phyloP scores from a whole-genome alignment of 371 early-diverging fungal genomes.

The Syncephalastrum monosporum region DNA sequence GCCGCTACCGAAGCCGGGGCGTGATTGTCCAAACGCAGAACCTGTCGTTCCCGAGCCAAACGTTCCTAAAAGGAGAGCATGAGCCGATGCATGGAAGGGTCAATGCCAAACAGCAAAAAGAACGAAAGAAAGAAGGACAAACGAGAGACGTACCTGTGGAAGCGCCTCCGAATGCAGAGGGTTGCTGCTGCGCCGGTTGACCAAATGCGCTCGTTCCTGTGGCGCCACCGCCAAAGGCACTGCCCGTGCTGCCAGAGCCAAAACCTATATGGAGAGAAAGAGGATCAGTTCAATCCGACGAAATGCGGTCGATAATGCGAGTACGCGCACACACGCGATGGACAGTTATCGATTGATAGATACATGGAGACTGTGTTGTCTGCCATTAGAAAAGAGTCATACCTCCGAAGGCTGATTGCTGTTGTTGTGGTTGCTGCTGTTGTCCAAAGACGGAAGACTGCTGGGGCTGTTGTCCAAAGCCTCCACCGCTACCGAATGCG shows the following conservation, averaged over 20 bases:
- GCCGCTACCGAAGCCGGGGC: slow-evolving; percentile 47
- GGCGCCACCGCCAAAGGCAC: slow-evolving; percentile 31
- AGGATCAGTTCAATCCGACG: neutral
- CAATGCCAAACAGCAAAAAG: neutral
- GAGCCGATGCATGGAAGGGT: neutral
- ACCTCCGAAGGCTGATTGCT: slow-evolving; percentile 54
- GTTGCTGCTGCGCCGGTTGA: slow-evolving; percentile 34
- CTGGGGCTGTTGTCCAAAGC: slow-evolving; percentile 61
- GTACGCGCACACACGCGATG: neutral
- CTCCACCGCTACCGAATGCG: slow-evolving; percentile 39
- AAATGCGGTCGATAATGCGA: neutral
- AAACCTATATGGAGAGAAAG: slow-evolving; percentile 32
- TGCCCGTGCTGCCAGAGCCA: slow-evolving; percentile 40
- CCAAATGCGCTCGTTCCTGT: slow-evolving; percentile 50
- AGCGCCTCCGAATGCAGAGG: slow-evolving; percentile 38
- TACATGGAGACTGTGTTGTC: too few species aligned
- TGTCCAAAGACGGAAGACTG: slow-evolving; percentile 53
- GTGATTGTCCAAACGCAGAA: slow-evolving; percentile 51
- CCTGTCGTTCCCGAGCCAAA: slow-evolving; percentile 35
- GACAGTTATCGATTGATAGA: neutral
- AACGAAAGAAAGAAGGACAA: too few species aligned
- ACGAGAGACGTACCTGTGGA: slow-evolving; percentile 26
- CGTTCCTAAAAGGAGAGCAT: slow-evolving; percentile 17
- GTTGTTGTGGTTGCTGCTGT: slow-evolving; percentile 35
- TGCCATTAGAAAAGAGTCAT: slow-evolving; percentile 7